Evolutionary conservation across 176 grass and related monocot genomes (phyloP).

Genomic region (Eragrostis nindensis): DNA sequence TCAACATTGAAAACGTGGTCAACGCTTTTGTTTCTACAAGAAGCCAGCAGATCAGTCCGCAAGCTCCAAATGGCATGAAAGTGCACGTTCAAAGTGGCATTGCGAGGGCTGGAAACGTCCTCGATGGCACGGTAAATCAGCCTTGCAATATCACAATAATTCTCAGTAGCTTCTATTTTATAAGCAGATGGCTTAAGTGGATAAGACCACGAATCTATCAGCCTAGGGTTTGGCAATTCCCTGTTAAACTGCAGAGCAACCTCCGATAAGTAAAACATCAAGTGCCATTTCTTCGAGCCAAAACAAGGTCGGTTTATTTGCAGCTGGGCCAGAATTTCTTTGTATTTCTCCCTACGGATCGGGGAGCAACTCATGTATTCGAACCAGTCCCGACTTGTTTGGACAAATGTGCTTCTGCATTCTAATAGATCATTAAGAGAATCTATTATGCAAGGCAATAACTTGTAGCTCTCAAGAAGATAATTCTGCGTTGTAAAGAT

Average conservation of each 20-base stretch:
- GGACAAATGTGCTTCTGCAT: no score
- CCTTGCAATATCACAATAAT: conserved; percentile 21
- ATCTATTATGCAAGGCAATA: no score
- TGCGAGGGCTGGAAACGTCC: neutral
- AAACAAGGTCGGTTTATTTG: conserved; percentile 10
- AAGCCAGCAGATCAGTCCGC: neutral
- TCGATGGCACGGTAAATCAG: neutral
- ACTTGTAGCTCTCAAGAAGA: no score
- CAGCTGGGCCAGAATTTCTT: neutral
- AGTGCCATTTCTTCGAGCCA: neutral
- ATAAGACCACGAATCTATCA: neutral
- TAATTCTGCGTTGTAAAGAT: no score
- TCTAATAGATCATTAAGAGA: no score
- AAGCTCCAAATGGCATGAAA: conserved; percentile 20
- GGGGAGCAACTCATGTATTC: conserved; percentile 12
- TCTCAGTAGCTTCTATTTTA: neutral
- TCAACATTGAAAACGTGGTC: neutral
- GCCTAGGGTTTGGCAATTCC: neutral
- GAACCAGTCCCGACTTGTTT: no score
- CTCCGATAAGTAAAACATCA: neutral
- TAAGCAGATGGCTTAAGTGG: neutral
- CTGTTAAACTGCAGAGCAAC: conserved; percentile 24
- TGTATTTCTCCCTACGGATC: conserved; percentile 9
- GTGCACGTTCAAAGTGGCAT: neutral
- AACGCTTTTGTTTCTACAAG: neutral